phyloP scores from a whole-genome alignment of 2,329 filamentous ascomycete genomes.

The Daldinia eschscholtzii region DNA sequence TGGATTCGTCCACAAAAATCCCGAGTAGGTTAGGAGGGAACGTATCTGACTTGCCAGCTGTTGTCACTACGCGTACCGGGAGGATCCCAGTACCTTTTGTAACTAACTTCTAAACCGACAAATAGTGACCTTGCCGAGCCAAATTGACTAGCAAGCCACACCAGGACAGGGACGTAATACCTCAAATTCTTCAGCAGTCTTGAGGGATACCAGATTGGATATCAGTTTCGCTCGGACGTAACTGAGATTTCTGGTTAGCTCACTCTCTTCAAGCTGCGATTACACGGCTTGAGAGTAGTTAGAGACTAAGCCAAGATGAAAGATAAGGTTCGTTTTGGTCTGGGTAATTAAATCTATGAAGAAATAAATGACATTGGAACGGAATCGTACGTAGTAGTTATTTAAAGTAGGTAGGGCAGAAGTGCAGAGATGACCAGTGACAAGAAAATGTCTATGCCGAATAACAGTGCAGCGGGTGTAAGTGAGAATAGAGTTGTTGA shows the following conservation, averaged over 20 bases:
- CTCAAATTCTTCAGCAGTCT: slow-evolving; percentile 62
- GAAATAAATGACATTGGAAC: slow-evolving; percentile 16
- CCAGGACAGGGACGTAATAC: slow-evolving; percentile 51
- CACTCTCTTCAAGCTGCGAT: slow-evolving; percentile 20
- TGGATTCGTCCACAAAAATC: slow-evolving; percentile 47
- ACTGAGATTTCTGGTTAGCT: slow-evolving; percentile 36
- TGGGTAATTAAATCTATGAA: slow-evolving; percentile 10
- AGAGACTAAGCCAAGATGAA: neutral
- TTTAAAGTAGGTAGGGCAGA: slow-evolving; percentile 15
- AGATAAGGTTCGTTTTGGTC: slow-evolving; percentile 9
- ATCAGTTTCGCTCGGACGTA: slow-evolving; percentile 38
- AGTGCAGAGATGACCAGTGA: slow-evolving; percentile 7
- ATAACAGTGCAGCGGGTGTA: slow-evolving; percentile 37
- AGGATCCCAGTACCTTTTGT: slow-evolving; percentile 57
- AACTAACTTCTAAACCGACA: slow-evolving; percentile 56
- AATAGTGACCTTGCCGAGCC: slow-evolving; percentile 58
- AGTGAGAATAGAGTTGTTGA: slow-evolving; percentile 48
- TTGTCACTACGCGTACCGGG: slow-evolving; percentile 54
- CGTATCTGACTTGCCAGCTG: slow-evolving; percentile 50
- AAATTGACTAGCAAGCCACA: slow-evolving; percentile 57
- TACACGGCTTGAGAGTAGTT: slow-evolving; percentile 12
- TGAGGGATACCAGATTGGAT: slow-evolving; percentile 53
- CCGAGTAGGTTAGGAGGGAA: slow-evolving; percentile 47
- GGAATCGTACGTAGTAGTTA: slow-evolving; percentile 20
- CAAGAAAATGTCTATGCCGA: slow-evolving; percentile 27